Base-by-base conservation (phyloP, 441 rosid genomes). In the Iberis amara region DNA sequence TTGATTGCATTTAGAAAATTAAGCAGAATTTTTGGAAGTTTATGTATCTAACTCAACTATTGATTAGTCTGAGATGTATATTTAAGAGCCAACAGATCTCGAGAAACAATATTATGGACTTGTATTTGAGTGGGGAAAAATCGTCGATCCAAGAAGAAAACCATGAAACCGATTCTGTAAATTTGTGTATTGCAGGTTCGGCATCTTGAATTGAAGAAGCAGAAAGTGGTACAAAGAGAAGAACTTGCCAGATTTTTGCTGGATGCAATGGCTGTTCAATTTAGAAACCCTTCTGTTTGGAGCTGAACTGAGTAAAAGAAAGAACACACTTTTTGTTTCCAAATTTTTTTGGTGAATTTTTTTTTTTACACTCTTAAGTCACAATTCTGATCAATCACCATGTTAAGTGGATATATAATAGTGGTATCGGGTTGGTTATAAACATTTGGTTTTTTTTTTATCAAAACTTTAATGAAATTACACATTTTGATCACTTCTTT, bases 211-310 rank as follows among this genome's bases (percentile, higher is more conserved):
- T 72, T 73, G 49, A 91, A 88, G 75, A 85, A 61, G 71, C 89
- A 77, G 74, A 91, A 83, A 77, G 85, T 76, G 47, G 85, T 91
- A 18, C 49, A 70, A 66, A 85, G 83, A 69, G 83, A 80, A 39
- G 46, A 65, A 30, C 82, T 91, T 57, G 79, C 79, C 59, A 74
- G 71, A 66, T 91, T 91, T 72, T 74, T 91, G 39, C 61, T 68
- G 59, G 80, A 78, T 65, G 95, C 83, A 13, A 78, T 78, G 73
- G 79, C 81, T 21, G 74, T 79, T 30, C 96, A 83, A 49, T 91
- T 83, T 61, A 71, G 87, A 59, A 83, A 83, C 62, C 89, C 89
- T 6, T 74, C 70, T 4, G 72, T 91, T 54, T 85, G 98, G 96
- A 76, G 28, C 74, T 78, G 77, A 72, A 37, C 36, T 44, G 64